Conservation (phyloP, 176 grass and related monocot genomes). For the Carex parvula region DNA sequence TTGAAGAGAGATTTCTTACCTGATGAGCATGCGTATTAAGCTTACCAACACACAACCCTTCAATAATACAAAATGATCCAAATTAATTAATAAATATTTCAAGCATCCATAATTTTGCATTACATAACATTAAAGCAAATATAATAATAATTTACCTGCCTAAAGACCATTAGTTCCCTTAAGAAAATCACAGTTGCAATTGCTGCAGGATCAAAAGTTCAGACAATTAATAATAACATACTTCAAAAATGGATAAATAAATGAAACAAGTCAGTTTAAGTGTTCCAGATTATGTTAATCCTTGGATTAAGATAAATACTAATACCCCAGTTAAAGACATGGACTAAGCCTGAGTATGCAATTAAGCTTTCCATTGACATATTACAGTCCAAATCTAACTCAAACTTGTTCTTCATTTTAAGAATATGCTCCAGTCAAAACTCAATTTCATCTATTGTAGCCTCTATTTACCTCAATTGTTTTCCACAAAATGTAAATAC, state of each 20-base stretch:
- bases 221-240: conserved; percentile 11
- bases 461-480: background rate
- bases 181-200: conserved; percentile 27
- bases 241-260: background rate
- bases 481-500: background rate
- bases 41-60: background rate
- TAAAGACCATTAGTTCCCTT: conserved; percentile 18
- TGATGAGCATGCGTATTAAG: conserved; percentile 5
- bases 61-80: conserved; percentile 12
- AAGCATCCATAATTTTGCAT: background rate
- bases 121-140: background rate
- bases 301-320: background rate
- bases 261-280: background rate
- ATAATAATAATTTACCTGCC: conserved; percentile 9
- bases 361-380: background rate
- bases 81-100: background rate
- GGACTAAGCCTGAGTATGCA: background rate
- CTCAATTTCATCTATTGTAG: background rate
- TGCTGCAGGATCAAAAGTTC: background rate
- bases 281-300: background rate
- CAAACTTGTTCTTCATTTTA: background rate
- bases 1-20: background rate
- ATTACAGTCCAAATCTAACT: conserved; percentile 1
- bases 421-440: background rate
- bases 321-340: background rate